Evolutionary conservation across 495 filamentous ascomycete genomes (phyloP), one percentile per base, ranked within the genome.

Genomic region (Hypoxylon crocopeplum): DNA sequence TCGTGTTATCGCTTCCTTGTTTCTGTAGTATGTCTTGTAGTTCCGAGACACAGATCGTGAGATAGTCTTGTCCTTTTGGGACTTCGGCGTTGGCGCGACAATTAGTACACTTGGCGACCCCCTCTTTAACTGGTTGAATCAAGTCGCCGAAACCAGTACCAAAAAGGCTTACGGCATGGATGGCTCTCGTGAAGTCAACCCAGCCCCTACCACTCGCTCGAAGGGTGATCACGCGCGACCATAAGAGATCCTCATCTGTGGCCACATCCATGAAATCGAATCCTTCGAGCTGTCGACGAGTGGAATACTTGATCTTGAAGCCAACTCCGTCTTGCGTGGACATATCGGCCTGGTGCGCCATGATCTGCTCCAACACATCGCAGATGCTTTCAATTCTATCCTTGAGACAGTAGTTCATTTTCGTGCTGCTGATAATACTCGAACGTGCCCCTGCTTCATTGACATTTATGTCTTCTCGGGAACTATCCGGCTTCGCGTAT

Each of bases 71-170:
- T 3, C 47, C 62, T 20, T n/a, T 54, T 1, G 72, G 72, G 0
- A 70, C 41, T 21, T 41, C 10, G 12, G 21, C 49, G 59, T 17
- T 21, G 4, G 15, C 12, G n/a, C n/a, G n/a, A n/a, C n/a, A n/a
- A n/a, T n/a, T n/a, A 6, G 12, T 29, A 27, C 71, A 71, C 8
- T 32, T 13, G 22, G 16, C 48, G 21, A 22, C 51, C 4, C 45
- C 20, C 1, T 52, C 38, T 19, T 29, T 16, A 1, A 24, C 13
- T 1, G 73, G 69, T 19, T 34, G 33, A 10, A 74, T 68, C 1
- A 75, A 36, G 8, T 71, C 62, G 10, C 73, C 74, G 50, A 75
- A 75, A 0, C 69, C 70, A 1, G 40, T 40, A 7, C 74, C 72
- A 20, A 77, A 59, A 0, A 77, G 47, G 1, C 68, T 67, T 1